These are phyloP conservation scores for Sporothrix euskadiensis DNA, from an alignment of 2,329 filamentous ascomycete genomes.

Conservation along the genomic window DNA sequence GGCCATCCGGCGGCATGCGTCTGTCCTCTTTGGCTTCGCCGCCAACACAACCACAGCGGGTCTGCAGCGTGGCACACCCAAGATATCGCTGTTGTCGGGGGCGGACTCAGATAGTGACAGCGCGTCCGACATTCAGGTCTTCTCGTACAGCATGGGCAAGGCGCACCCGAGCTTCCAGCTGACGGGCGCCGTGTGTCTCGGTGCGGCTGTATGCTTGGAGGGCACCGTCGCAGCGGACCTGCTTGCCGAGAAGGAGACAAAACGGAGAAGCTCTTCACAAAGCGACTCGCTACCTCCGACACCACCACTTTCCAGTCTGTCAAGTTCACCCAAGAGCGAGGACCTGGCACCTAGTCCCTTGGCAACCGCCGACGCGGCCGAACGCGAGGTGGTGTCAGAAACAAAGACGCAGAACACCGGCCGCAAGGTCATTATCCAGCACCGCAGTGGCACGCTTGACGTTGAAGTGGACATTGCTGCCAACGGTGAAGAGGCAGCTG, in stretches of 20 bases:
- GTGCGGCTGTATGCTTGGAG: conserved; percentile 45
- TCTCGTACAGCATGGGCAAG: conserved; percentile 53
- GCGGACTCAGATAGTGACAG: neutral
- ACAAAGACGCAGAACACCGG: neutral
- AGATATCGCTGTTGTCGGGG: conserved; percentile 56
- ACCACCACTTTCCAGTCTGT: conserved; percentile 2
- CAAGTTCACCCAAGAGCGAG: conserved; percentile 7
- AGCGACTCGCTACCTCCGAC: neutral
- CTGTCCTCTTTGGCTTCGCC: conserved; percentile 59
- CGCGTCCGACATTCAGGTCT: conserved; percentile 44
- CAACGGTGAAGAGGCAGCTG: conserved; percentile 33
- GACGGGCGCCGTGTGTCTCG: conserved; percentile 52
- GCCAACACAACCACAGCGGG: conserved; percentile 41
- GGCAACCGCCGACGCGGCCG: neutral
- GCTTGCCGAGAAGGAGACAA: neutral
- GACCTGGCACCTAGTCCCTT: neutral
- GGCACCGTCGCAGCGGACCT: conserved; percentile 42
- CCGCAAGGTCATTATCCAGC: conserved; percentile 34
- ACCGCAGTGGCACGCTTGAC: conserved; percentile 34
- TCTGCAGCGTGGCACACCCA: conserved; percentile 47
- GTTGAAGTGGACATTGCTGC: conserved; percentile 34
- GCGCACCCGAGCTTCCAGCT: conserved; percentile 55
- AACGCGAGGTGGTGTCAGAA: neutral
- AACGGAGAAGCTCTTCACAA: neutral
- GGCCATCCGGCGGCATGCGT: conserved; percentile 54